Evolutionary conservation across 2,329 filamentous ascomycete species (phyloP).

Genomic region (Aspergillus sp.): DNA sequence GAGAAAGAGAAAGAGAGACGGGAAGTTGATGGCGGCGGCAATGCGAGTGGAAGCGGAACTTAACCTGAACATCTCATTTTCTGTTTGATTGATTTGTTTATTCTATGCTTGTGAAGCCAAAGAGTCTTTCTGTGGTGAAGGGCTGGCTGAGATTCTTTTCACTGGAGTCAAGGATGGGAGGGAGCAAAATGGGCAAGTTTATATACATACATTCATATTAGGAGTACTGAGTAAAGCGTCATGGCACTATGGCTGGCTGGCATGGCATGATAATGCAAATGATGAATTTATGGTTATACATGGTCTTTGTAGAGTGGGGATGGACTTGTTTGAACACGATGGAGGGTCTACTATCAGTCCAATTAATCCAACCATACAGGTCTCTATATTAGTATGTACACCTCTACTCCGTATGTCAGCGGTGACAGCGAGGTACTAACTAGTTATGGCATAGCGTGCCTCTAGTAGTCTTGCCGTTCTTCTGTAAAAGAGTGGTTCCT

Average conservation of each 20-base stretch:
- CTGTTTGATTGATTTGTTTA: neutral
- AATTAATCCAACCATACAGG: no score
- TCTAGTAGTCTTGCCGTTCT: no score
- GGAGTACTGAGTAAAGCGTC: neutral
- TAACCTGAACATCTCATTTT: neutral
- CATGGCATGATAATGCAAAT: constrained; percentile 15
- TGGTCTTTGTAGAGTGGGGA: neutral
- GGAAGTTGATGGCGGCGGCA: constrained; percentile 11
- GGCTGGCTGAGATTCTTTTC: neutral
- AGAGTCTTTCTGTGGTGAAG: no score
- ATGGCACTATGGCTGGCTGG: neutral
- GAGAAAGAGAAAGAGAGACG: constrained; percentile 28
- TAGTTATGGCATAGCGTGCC: no score
- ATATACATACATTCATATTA: no score
- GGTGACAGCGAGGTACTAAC: no score
- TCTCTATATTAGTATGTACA: no score
- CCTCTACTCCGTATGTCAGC: no score
- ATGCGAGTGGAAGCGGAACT: constrained; percentile 3
- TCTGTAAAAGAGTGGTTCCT: no score
- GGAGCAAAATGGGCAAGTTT: no score
- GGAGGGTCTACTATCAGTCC: no score
- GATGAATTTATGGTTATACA: constrained; percentile 14
- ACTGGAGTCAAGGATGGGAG: neutral
- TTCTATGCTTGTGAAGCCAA: neutral
- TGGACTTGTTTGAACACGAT: no score